Evolutionary conservation across 345 rosid genomes (phyloP).

Genomic region (Aurinia saxatilis): DNA sequence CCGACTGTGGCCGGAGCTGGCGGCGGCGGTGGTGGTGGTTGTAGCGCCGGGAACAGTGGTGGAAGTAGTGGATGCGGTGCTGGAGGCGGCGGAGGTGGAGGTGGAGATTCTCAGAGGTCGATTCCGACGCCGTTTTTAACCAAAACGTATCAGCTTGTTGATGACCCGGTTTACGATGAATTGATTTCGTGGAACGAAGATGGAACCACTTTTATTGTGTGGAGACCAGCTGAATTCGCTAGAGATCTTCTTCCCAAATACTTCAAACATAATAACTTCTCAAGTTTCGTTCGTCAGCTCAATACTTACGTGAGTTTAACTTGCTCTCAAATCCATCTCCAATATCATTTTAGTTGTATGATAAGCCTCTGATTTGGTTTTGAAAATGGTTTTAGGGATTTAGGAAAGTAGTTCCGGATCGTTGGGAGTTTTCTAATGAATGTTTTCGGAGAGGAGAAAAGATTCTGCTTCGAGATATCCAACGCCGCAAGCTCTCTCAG

Average conservation of each 20-base stretch:
- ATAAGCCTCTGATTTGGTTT: background rate
- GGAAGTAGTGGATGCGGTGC: conserved; percentile 31
- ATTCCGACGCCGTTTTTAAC: conserved; percentile 86
- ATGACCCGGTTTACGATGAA: conserved; percentile 65
- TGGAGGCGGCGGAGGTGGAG: conserved; percentile 11
- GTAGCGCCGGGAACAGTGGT: conserved; percentile 31
- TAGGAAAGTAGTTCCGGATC: conserved; percentile 86
- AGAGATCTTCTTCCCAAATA: conserved; percentile 89
- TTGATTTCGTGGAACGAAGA: conserved; percentile 88
- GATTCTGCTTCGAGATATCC: conserved; percentile 69
- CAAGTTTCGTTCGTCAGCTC: conserved; percentile 94
- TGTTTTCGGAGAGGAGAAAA: conserved; percentile 75
- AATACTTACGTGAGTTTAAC: conserved; percentile 74
- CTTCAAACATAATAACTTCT: conserved; percentile 93
- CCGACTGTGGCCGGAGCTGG: conserved; percentile 28
- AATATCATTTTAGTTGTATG: background rate
- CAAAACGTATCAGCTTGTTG: conserved; percentile 81
- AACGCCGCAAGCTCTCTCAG: conserved; percentile 68
- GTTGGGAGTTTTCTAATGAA: conserved; percentile 92
- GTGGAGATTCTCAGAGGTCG: conserved; percentile 65
- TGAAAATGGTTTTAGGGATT: conserved; percentile 49
- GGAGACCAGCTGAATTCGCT: conserved; percentile 93
- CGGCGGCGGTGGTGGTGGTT: conserved; percentile 29
- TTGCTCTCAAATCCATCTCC: background rate
- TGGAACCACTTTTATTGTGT: conserved; percentile 79